Conservation (phyloP, 1,284 basidiomycete species). For the Pseudomicrostroma phylloplanum region DNA sequence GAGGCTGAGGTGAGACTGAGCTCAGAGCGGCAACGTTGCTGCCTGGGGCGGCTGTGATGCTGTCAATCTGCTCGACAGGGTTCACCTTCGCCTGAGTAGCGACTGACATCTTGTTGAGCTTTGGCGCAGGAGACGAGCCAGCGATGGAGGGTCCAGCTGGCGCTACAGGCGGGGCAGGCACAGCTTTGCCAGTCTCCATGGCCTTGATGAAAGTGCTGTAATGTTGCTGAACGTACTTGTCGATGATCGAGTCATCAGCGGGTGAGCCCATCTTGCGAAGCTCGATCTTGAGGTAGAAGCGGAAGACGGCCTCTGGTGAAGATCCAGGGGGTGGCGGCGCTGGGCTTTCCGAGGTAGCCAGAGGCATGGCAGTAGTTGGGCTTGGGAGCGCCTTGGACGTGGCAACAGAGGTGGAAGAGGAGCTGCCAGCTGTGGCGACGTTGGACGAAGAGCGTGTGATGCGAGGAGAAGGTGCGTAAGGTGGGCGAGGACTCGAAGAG, state of each 20-base stretch:
- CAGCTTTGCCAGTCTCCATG: conserved; percentile 11
- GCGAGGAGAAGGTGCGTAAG: neutral
- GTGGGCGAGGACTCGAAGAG: neutral
- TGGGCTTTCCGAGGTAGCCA: neutral
- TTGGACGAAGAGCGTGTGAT: neutral
- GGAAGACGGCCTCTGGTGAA: conserved; percentile 13
- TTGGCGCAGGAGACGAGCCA: neutral
- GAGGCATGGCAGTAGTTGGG: neutral
- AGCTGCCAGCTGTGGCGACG: neutral
- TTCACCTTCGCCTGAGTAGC: neutral
- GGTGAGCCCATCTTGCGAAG: conserved; percentile 37
- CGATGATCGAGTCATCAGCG: conserved; percentile 35
- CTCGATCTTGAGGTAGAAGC: conserved; percentile 44
- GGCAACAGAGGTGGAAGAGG: neutral
- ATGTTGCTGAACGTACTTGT: conserved; percentile 43
- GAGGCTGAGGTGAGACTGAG: conserved; percentile 14
- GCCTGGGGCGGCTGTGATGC: conserved; percentile 5
- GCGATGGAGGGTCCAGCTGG: neutral
- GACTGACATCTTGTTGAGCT: neutral
- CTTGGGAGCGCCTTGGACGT: neutral
- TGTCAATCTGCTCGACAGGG: neutral
- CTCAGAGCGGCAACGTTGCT: conserved; percentile 19
- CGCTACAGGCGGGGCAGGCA: neutral
- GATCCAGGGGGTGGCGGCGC: conserved; percentile 5
- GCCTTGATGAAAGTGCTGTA: conserved; percentile 37